Evolutionary conservation across 495 filamentous ascomycete genomes (phyloP).

Genomic region (Xylaria cubensis): DNA sequence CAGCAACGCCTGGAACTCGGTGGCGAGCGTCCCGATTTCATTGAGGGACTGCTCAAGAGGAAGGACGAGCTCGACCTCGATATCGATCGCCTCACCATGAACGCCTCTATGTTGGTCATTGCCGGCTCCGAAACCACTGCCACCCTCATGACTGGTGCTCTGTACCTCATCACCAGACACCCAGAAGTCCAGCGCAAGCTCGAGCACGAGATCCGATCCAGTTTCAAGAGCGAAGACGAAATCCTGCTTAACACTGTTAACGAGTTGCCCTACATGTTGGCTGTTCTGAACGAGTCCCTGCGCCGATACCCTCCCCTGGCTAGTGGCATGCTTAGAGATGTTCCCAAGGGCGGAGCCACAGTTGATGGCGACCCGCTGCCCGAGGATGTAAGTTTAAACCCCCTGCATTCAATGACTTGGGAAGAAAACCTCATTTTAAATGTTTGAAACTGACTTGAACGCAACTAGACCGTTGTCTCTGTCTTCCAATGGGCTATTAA

Average conservation of each 20-base stretch:
- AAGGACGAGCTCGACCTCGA: conserved; percentile 47
- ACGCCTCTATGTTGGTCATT: conserved; percentile 54
- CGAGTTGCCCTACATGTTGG: conserved; percentile 60
- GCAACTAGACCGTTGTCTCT: conserved; percentile 52
- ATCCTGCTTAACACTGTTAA: conserved; percentile 58
- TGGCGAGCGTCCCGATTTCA: conserved; percentile 52
- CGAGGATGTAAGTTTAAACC: conserved; percentile 41
- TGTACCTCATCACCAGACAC: conserved; percentile 59
- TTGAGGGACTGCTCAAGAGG: conserved; percentile 57
- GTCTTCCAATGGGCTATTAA: conserved; percentile 58
- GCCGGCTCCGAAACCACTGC: conserved; percentile 69
- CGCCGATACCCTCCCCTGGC: conserved; percentile 66
- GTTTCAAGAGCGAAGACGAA: conserved; percentile 57
- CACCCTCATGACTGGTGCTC: conserved; percentile 58
- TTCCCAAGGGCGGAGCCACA: conserved; percentile 52
- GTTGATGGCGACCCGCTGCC: conserved; percentile 57
- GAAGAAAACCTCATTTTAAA: background rate
- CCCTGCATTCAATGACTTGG: background rate
- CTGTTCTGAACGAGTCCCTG: conserved; percentile 63
- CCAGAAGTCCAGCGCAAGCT: conserved; percentile 52
- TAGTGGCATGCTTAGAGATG: conserved; percentile 51
- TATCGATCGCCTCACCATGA: conserved; percentile 48
- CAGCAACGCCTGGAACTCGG: conserved; percentile 48
- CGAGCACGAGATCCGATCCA: conserved; percentile 55
- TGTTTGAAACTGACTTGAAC: conserved; percentile 10